These are phyloP conservation scores for Ophiostoma pallidulum DNA, from an alignment of 2,329 filamentous ascomycete species.

Conservation along the genomic window DNA sequence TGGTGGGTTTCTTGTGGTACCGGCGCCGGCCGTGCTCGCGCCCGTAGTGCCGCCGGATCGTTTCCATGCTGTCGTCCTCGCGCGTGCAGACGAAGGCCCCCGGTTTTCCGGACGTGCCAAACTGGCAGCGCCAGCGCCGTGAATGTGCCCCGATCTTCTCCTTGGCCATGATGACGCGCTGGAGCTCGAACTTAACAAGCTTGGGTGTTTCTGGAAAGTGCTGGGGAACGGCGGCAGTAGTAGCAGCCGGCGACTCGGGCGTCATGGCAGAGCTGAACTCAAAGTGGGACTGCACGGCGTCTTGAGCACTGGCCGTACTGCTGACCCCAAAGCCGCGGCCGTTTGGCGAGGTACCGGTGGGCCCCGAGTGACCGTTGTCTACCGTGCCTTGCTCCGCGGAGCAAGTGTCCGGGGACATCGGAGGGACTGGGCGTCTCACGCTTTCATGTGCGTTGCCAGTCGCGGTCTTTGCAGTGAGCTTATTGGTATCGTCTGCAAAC, in stretches of 20 bases:
- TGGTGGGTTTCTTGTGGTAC: constrained; percentile 9
- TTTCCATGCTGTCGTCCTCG: constrained; percentile 16
- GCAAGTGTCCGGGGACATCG: too few species aligned
- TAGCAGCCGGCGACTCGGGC: neutral
- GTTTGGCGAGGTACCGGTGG: too few species aligned
- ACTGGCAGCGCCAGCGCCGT: constrained; percentile 15
- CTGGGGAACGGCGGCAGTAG: neutral
- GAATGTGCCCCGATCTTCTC: constrained; percentile 10
- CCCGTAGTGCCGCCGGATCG: constrained; percentile 17
- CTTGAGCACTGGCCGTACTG: neutral
- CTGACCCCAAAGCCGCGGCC: too few species aligned
- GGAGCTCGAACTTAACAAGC: constrained; percentile 12
- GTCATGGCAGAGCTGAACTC: neutral
- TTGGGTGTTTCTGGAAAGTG: neutral
- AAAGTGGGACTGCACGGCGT: neutral
- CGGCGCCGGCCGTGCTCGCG: constrained; percentile 17
- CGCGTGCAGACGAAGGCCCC: constrained; percentile 12
- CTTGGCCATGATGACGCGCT: constrained; percentile 9
- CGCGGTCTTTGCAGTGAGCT: neutral
- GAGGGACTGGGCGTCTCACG: too few species aligned
- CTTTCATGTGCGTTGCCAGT: neutral
- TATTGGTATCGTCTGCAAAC: neutral
- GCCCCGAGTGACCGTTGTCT: too few species aligned
- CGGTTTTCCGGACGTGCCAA: constrained; percentile 7
- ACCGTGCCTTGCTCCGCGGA: too few species aligned